Base-by-base conservation (phyloP, 345 rosid genomes). In the Reutealis trisperma region DNA sequence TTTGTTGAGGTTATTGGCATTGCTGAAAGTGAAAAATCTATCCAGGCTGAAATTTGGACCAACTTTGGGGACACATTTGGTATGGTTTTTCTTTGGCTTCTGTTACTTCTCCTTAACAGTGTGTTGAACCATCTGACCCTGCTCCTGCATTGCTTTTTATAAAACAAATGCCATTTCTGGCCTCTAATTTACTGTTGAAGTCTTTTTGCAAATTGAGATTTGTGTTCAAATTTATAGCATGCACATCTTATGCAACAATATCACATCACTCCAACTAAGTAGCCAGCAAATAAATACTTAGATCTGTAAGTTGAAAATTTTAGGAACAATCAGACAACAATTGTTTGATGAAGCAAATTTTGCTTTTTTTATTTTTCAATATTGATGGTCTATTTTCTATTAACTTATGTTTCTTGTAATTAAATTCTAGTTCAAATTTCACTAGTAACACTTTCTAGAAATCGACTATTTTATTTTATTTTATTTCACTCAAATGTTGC, bases 1-100 rank as follows among this genome's bases (percentile, higher is more conserved):
- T 94, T 86, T 85, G 87, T 94, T 34, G 98, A 93, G 83, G 92
- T 94, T 66, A 87, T 91, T 81, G 98, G 98, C 24, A 89, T 93
- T 80, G 98, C 97, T 61, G 97, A 93, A 51, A 77, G 84, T 82
- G 95, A 89, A 8, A 83, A 82, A 59, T 84, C 89, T 41, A 89
- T 95, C 52, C 82, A 80, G 42, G 93, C 98, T 79, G 92, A 93
- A 45, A 67, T 79, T 27, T 90, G 90, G 88, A 93, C 92, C 80
- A 90, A 89, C 78, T 95, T 95, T 67, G 99, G 97, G 0, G 88
- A 90, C 72, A 51, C 74, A 4, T 90, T 93, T 80, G 99, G 99
- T 95, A 89, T 32, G 78, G 42, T 4, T 2, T 51, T 22, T 52
- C 59, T 24, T 15, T 19, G 18, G 7, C 69, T 63, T 65, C 47